A percentile compares a stretch with the other conserved stretches of the same genome.
phyloP scores from a whole-genome alignment of 192 early-diverging fungal genomes.

The Phlyctochytrium arcticum region DNA sequence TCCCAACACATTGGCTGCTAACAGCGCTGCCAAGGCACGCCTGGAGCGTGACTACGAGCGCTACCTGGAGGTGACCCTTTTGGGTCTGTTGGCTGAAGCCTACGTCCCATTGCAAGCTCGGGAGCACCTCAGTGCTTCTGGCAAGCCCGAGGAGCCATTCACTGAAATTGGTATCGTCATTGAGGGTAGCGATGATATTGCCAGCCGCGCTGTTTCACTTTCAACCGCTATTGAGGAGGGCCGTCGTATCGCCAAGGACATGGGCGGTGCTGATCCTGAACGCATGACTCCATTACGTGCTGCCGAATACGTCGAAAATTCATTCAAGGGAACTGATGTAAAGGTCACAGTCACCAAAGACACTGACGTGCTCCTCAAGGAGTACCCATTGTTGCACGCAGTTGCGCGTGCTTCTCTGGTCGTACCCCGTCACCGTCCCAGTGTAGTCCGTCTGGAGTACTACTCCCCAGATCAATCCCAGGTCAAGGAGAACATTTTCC shows the following conservation, averaged over 20 bases:
- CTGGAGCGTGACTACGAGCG: conserved; percentile 54
- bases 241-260: conserved; percentile 68
- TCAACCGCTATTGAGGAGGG: conserved; percentile 67
- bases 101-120: conserved; percentile 81
- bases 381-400: conserved; percentile 80
- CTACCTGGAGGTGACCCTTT: conserved; percentile 68
- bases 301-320: conserved; percentile 61
- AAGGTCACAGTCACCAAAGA: conserved; percentile 65
- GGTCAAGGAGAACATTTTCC: conserved; percentile 78
- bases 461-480: conserved; percentile 60
- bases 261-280: conserved; percentile 80
- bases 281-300: conserved; percentile 79
- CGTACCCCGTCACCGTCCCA: conserved; percentile 63
- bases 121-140: conserved; percentile 52
- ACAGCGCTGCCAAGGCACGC: background rate
- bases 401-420: conserved; percentile 47
- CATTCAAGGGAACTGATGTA: conserved; percentile 56
- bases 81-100: conserved; percentile 66
- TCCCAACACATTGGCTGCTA: conserved; percentile 20
- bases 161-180: conserved; percentile 54
- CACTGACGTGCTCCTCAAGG: conserved; percentile 62
- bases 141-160: conserved; percentile 43
- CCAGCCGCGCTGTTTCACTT: conserved; percentile 44
- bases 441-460: conserved; percentile 66
- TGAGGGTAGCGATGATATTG: conserved; percentile 25